Base-by-base conservation (phyloP, 192 early-diverging fungal genomes). In the Gonapodya sp. region DNA sequence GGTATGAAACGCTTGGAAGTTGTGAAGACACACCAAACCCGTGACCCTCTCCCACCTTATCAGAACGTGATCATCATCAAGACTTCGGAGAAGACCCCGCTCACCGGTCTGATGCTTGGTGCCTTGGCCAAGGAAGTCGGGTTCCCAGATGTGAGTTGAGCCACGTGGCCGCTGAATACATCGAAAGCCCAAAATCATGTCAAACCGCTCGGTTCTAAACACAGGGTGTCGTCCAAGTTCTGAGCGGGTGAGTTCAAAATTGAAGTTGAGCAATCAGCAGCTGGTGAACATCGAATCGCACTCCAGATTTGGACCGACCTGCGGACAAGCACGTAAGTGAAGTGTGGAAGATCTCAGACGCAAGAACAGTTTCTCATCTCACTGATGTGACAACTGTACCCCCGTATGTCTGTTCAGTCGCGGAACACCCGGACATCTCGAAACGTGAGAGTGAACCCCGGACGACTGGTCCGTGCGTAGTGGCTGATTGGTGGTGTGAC, bases 31-130 rank as follows among this genome's bases (percentile, higher is more conserved):
- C n/a, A n/a, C n/a, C n/a, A n/a, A n/a, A n/a, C n/a, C n/a, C n/a
- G n/a, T n/a, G n/a, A n/a, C 46, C 8, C 46, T 64, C 46, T 8
- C 8, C 24, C 46, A 64, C 46, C 8, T 24, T 24, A 64, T 16
- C 46, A 64, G 34, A 87, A 87, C 81, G 46, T 73, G 2, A 31
- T 81, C 72, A 81, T 86, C 36, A 14, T 86, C 24, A 86, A 87
- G 73, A 81, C 86, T 0, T 83, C 86, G 0, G 83, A 88, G 72
- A 80, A 84, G 36, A 81, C 84, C 0, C 87, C 86, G 1, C 81
- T 85, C 2, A 82, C 82, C 0, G 83, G 85, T 0, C 82, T 89
- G 1, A 73, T 82, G 0, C 16, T 89, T 35, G 83, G 78, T 36
- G 36, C 80, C 14, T 84, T 90, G 64, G 77, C 81, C 34, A 33